Evolutionary conservation across 2,329 filamentous ascomycete species (phyloP), one percentile per base, ranked within the genome.

Genomic region (Arthroderma sp.): DNA sequence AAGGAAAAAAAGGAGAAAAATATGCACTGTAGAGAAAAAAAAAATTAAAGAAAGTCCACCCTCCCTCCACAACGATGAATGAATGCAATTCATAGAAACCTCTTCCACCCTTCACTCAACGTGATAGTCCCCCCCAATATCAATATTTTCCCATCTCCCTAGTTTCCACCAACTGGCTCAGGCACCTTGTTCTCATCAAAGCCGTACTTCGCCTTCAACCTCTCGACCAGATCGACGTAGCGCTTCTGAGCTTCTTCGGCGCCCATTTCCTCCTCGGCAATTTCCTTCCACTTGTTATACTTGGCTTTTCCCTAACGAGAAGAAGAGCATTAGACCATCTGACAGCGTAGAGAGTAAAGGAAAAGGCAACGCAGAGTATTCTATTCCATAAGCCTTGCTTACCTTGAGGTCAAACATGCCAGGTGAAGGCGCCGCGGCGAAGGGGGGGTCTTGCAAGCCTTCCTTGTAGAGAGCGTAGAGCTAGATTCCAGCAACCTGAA

Each of bases 181-280:
- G 50, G 49, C 27, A 27, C 46, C 49, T 52, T 52, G 6, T 34
- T 36, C 43, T 50, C 49, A 32, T 53, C 51, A 36, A 49, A 53
- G 11, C 80, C 82, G 64, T 81, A 76, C 62, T 75, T 75, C 48
- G 57, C 65, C 75, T 91, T 86, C 59, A 93, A 66, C 57, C 70
- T 63, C 65, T 86, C 78, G 52, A 91, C 78, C 49, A 81, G 69
- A 54, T 72, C 70, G 56, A 93, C 75, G 67, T 94, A 95, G 59
- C 75, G 69, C 61, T 77, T 72, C 75, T 93, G 82, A 15, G 87
- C 87, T 52, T 79, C 64, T 51, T 81, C 73, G 49, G 75, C 58
- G 49, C 73, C 76, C 53, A 78, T 61, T 42, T 73, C 76, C 48
- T 79, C 73, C 49, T 87, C 75, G 57, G 77, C 75, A 50, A 79